Conservation (phyloP, 2,329 filamentous ascomycete genomes). For the Cercospora zeae-maydis region DNA sequence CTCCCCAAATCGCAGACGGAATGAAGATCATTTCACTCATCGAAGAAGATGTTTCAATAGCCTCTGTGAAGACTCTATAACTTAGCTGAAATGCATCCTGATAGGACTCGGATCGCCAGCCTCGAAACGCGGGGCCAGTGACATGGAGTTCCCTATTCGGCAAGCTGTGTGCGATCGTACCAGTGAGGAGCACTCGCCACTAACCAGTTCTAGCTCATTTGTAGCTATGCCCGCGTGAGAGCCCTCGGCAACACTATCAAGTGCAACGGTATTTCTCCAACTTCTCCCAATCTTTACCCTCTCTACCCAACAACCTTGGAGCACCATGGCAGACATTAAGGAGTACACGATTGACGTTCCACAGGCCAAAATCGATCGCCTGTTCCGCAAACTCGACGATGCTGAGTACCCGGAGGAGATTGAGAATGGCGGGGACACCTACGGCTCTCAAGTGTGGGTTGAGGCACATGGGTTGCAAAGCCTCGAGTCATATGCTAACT, state of each 20-base stretch:
- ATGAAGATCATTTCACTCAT: no score
- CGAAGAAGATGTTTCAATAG: no score
- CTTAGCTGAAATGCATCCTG: no score
- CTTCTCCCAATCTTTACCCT: background rate
- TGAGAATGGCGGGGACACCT: conserved; percentile 49
- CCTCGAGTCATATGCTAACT: background rate
- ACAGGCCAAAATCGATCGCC: conserved; percentile 17
- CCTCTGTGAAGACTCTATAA: no score
- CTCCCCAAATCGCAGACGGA: no score
- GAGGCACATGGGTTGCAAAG: background rate
- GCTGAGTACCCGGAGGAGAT: conserved; percentile 16
- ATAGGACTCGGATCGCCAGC: background rate
- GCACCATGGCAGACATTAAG: conserved; percentile 16
- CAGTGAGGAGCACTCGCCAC: background rate
- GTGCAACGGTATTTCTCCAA: background rate
- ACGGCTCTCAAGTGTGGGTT: conserved; percentile 54
- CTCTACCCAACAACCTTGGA: background rate
- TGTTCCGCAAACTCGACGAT: conserved; percentile 16
- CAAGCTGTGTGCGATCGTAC: conserved; percentile 9
- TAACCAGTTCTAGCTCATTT: background rate
- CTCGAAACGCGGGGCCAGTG: background rate
- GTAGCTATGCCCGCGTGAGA: conserved; percentile 5
- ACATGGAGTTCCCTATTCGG: background rate
- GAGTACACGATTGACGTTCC: conserved; percentile 18
- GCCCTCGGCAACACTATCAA: background rate